Evolutionary conservation across 2,329 filamentous ascomycete species (phyloP).

Genomic region (Gremmenia infestans): DNA sequence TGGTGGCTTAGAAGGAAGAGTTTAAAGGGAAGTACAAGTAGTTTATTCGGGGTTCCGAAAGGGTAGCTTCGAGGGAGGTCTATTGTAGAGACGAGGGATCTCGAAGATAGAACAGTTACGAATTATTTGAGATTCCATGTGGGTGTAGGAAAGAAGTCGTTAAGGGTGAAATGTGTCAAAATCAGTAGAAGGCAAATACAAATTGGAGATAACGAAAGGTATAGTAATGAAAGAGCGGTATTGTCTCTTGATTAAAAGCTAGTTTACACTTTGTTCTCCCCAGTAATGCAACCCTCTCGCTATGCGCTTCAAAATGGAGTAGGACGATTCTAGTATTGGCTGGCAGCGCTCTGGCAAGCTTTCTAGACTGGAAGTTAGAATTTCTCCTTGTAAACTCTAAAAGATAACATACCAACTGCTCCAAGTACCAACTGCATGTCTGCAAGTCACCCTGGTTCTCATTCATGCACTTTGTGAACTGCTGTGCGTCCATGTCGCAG

Average conservation of each 20-base stretch:
- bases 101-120: conserved; percentile 11
- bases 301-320: conserved; percentile 1
- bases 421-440: conserved; percentile 96
- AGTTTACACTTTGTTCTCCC: conserved; percentile 18
- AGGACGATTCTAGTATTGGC: conserved; percentile 52
- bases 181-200: background rate
- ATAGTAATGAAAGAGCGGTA: conserved; percentile 7
- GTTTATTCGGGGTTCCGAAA: conserved; percentile 1
- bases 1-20: conserved; percentile 4
- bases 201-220: background rate
- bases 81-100: conserved; percentile 11
- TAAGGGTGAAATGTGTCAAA: background rate
- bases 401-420: conserved; percentile 63
- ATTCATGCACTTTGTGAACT: conserved; percentile 95
- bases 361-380: conserved; percentile 47
- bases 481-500: conserved; percentile 74
- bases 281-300: conserved; percentile 10
- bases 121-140: conserved; percentile 14
- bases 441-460: conserved; percentile 90
- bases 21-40: conserved; percentile 9
- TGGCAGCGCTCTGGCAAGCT: conserved; percentile 75
- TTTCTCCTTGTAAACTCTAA: background rate
- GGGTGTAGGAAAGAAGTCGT: conserved; percentile 11
- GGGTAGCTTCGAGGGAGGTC: conserved; percentile 5
- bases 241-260: conserved; percentile 5